phyloP scores from a whole-genome alignment of 768 basidiomycete genomes.

The Mycena vulgaris region DNA sequence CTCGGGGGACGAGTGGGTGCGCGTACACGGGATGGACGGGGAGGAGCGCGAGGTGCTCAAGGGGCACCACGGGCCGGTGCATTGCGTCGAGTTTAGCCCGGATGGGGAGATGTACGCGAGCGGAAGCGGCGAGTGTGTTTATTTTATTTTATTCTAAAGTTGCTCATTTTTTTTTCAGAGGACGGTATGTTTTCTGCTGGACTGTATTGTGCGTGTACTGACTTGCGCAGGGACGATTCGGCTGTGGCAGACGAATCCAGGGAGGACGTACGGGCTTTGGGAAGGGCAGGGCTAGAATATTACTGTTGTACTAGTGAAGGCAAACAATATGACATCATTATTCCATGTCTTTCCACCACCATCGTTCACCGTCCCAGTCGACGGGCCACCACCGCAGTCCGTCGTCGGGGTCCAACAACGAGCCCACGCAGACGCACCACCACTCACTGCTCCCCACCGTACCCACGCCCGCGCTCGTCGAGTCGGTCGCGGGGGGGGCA shows the following conservation, averaged over 20 bases:
- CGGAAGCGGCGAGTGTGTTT: constrained; percentile 84
- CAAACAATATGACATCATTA: neutral
- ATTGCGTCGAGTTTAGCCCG: constrained; percentile 93
- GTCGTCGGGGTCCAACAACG: constrained; percentile 51
- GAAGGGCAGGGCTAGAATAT: constrained; percentile 64
- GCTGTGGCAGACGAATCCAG: constrained; percentile 97
- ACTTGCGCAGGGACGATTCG: constrained; percentile 78
- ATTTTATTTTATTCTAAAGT: constrained; percentile 19
- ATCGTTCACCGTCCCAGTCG: neutral
- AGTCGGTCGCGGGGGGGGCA: constrained; percentile 73
- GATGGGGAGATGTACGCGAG: constrained; percentile 99
- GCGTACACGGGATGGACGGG: constrained; percentile 92
- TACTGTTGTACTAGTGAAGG: constrained; percentile 37
- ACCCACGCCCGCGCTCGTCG: constrained; percentile 67
- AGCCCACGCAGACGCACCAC: constrained; percentile 64
- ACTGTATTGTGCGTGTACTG: neutral
- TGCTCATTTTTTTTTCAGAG: constrained; percentile 61
- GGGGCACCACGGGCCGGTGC: constrained; percentile 98
- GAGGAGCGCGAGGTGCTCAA: constrained; percentile 93
- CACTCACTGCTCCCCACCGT: constrained; percentile 56
- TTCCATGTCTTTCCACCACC: neutral
- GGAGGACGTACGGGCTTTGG: constrained; percentile 94
- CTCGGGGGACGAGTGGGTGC: constrained; percentile 94
- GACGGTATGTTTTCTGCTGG: constrained; percentile 56
- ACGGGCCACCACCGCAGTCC: constrained; percentile 41